A percentile compares a stretch with the other conserved stretches of the same genome.
Evolutionary conservation across 202 grass and related monocot species (phyloP).

Genomic region (Setaria viridis): DNA sequence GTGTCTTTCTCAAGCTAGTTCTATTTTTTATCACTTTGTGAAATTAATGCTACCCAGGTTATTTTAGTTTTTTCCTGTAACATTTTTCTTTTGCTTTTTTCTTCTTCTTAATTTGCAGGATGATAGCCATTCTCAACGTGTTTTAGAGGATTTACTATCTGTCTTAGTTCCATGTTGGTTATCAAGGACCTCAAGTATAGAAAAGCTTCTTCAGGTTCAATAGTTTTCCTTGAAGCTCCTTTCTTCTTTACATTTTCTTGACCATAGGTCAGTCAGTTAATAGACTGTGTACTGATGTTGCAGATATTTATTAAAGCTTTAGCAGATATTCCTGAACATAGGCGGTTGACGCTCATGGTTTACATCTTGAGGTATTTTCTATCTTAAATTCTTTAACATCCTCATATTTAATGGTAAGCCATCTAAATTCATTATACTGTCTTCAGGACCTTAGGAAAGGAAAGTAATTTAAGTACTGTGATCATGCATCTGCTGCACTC

Average conservation of each 20-base stretch:
- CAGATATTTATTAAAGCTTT: constrained; percentile 97
- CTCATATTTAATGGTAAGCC: constrained; percentile 16
- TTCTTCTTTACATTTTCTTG: constrained; percentile 46
- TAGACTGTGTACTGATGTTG: constrained; percentile 5
- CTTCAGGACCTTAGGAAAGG: constrained; percentile 77
- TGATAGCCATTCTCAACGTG: constrained; percentile 81
- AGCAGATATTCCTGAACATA: constrained; percentile 70
- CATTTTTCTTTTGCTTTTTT: neutral
- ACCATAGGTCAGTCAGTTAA: constrained; percentile 13
- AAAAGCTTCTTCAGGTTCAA: constrained; percentile 82
- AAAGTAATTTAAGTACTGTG: constrained; percentile 63
- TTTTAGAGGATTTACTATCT: constrained; percentile 83
- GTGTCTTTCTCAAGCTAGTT: neutral
- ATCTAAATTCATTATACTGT: constrained; percentile 32
- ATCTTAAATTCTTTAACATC: constrained; percentile 31
- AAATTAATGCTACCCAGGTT: neutral
- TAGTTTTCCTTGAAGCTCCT: constrained; percentile 22
- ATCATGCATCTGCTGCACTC: constrained; percentile 72
- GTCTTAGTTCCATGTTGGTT: constrained; percentile 90
- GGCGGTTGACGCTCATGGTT: constrained; percentile 69
- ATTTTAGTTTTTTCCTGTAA: constrained; percentile 19
- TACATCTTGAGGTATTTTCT: constrained; percentile 81
- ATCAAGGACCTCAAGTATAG: constrained; percentile 76
- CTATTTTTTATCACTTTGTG: constrained; percentile 32
- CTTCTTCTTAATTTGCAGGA: constrained; percentile 49